phyloP scores from a whole-genome alignment of 192 early-diverging fungal species.

The Lobosporangium transversale region DNA sequence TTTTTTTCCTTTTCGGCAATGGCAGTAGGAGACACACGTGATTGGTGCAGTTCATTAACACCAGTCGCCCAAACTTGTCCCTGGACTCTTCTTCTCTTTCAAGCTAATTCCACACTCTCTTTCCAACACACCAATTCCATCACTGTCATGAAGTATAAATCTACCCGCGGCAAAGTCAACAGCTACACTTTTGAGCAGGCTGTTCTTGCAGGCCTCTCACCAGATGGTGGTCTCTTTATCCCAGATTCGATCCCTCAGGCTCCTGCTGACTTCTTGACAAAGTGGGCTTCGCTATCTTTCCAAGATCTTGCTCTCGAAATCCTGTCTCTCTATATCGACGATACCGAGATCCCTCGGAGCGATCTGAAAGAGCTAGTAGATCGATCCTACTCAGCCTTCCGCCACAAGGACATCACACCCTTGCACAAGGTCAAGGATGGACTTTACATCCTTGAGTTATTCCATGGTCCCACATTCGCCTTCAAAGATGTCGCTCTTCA shows the following conservation, averaged over 20 bases:
- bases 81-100: neutral
- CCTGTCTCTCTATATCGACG: slow-evolving; percentile 85
- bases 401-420: slow-evolving; percentile 79
- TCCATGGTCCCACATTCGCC: slow-evolving; percentile 97
- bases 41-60: neutral
- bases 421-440: slow-evolving; percentile 70
- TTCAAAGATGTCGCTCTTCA: slow-evolving; percentile 99
- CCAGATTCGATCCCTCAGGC: slow-evolving; percentile 83
- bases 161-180: slow-evolving; percentile 81
- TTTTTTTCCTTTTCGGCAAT: too few species aligned
- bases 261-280: slow-evolving; percentile 73
- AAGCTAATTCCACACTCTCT: neutral
- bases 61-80: neutral
- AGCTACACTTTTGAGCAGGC: slow-evolving; percentile 89
- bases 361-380: slow-evolving; percentile 76
- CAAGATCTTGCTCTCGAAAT: slow-evolving; percentile 85
- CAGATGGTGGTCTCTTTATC: slow-evolving; percentile 96
- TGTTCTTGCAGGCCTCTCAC: slow-evolving; percentile 89
- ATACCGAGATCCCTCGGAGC: slow-evolving; percentile 75
- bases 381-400: slow-evolving; percentile 85
- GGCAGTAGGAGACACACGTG: neutral
- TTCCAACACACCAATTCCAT: slow-evolving; percentile 5
- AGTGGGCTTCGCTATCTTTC: slow-evolving; percentile 81
- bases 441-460: slow-evolving; percentile 89
- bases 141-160: slow-evolving; percentile 87